These are phyloP conservation scores for Scenedesmus sp. DNA, from an alignment of 163 green algal species.

Conservation along the genomic window DNA sequence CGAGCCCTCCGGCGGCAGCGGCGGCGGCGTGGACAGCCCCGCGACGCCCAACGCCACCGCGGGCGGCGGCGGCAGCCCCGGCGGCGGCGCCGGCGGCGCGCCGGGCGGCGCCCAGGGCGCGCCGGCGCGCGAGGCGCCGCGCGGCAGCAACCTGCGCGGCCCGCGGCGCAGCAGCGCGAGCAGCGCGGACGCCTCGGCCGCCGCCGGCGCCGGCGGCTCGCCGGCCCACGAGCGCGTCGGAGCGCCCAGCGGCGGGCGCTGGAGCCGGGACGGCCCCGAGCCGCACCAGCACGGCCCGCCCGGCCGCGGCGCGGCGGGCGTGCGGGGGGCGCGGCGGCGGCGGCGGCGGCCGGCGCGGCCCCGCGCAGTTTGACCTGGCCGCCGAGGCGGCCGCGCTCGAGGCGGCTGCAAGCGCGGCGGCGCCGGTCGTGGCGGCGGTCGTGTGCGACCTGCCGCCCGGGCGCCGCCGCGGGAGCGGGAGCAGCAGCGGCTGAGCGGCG, in stretches of 20 bases:
- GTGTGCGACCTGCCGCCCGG: conserved; percentile 37
- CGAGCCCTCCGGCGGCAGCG: not conserved
- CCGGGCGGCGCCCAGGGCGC: not conserved
- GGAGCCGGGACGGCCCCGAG: not conserved
- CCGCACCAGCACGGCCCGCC: too few relatives aligned
- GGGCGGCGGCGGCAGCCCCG: not conserved
- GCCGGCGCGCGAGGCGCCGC: too few relatives aligned
- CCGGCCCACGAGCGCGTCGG: not conserved
- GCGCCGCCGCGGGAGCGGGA: not conserved
- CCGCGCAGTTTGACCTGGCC: conserved; percentile 20
- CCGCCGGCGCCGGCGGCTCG: too few relatives aligned
- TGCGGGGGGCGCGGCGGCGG: not conserved
- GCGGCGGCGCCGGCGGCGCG: not conserved
- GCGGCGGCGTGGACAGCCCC: not conserved
- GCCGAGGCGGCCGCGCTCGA: conserved; percentile 30
- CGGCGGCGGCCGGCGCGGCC: not conserved
- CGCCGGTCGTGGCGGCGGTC: conserved; percentile 18
- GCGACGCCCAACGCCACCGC: not conserved
- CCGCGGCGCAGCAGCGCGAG: too few relatives aligned
- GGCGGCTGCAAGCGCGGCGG: conserved; percentile 28
- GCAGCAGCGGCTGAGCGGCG: conserved; percentile 8
- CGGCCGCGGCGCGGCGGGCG: too few relatives aligned
- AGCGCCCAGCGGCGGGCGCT: not conserved
- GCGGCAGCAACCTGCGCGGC: too few relatives aligned
- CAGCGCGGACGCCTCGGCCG: too few relatives aligned